phyloP scores from a whole-genome alignment of 306 rosid genomes.

The Pyrus betulifolia region DNA sequence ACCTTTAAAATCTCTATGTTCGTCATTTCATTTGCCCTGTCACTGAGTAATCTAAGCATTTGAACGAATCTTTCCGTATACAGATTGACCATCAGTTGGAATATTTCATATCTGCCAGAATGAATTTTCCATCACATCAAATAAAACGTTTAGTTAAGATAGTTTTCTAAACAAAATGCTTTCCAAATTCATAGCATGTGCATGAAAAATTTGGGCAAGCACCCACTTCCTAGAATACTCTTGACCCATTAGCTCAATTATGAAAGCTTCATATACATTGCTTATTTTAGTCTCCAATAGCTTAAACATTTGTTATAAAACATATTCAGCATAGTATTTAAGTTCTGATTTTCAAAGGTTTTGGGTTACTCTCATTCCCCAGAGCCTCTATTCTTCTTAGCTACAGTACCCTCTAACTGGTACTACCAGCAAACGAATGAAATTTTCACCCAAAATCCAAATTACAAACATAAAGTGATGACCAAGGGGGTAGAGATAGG shows the following conservation, averaged over 20 bases:
- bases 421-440: not conserved
- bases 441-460: not conserved
- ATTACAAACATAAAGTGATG: too few relatives aligned
- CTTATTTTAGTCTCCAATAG: not conserved
- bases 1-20: constrained; percentile 95
- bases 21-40: constrained; percentile 77
- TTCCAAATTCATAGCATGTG: not conserved
- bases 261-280: not conserved
- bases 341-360: not conserved
- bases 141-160: not conserved
- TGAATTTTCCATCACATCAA: not conserved
- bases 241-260: not conserved
- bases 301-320: not conserved
- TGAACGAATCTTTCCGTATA: constrained; percentile 95
- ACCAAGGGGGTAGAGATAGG: not conserved
- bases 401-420: not conserved
- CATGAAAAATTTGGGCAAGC: not conserved
- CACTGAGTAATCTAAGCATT: constrained; percentile 94
- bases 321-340: not conserved
- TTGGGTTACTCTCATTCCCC: not conserved
- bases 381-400: not conserved
- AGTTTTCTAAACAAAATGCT: not conserved
- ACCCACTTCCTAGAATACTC: not conserved
- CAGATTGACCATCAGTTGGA: constrained; percentile 91
- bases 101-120: constrained; percentile 84